Conservation (phyloP, 2,329 filamentous ascomycete species). For the Aspergillus tanneri region DNA sequence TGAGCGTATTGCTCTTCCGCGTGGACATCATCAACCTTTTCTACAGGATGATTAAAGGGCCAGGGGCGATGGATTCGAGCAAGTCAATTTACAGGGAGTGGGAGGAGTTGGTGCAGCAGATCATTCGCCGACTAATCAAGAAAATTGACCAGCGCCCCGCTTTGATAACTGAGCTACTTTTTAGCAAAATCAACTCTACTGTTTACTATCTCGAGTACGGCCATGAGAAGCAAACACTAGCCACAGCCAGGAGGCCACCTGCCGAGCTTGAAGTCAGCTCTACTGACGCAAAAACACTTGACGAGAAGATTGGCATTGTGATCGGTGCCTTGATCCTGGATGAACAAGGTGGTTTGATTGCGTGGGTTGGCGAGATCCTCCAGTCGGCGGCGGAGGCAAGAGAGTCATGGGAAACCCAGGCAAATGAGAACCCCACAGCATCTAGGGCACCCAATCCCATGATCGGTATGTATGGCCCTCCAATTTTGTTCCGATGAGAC, state of each 20-base stretch:
- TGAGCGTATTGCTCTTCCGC: slow-evolving; percentile 82
- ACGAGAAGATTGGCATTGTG: slow-evolving; percentile 74
- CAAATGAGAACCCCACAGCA: slow-evolving; percentile 39
- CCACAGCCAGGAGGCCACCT: slow-evolving; percentile 65
- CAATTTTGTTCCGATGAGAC: slow-evolving; percentile 1
- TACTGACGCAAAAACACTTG: slow-evolving; percentile 59
- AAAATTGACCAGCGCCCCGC: slow-evolving; percentile 84
- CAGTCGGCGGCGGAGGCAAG: slow-evolving; percentile 68
- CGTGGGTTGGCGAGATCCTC: slow-evolving; percentile 76
- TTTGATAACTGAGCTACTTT: slow-evolving; percentile 85
- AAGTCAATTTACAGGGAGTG: slow-evolving; percentile 77
- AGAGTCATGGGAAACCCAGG: slow-evolving; percentile 70
- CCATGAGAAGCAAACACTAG: slow-evolving; percentile 73
- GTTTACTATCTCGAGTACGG: slow-evolving; percentile 88
- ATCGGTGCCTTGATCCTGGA: slow-evolving; percentile 78
- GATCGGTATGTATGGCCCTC: slow-evolving; percentile 48
- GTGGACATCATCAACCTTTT: slow-evolving; percentile 88
- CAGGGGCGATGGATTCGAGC: slow-evolving; percentile 68
- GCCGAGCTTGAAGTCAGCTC: slow-evolving; percentile 81
- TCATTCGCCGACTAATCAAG: slow-evolving; percentile 76
- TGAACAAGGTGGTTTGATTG: slow-evolving; percentile 70
- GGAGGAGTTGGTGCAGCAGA: slow-evolving; percentile 82
- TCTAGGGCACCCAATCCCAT: slow-evolving; percentile 27
- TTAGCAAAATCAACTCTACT: slow-evolving; percentile 83
- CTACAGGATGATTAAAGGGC: slow-evolving; percentile 88